Evolutionary conservation across 148 eudicot species (phyloP).

Genomic region (Selenicereus undatus): DNA sequence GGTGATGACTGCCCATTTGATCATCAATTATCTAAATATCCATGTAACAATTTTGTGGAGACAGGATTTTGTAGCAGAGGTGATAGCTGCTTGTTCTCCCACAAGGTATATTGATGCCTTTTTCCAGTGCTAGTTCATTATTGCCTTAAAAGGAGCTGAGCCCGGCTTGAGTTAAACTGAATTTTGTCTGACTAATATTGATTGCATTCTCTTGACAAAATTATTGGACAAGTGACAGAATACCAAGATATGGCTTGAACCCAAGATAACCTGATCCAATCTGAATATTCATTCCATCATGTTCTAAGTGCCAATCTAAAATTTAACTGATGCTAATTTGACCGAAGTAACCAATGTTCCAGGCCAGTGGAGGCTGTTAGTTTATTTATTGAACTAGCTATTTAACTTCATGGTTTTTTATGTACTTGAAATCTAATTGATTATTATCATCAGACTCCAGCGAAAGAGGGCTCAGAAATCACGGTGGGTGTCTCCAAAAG

Average conservation of each 20-base stretch:
- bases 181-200: too few relatives aligned
- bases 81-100: slow-evolving; percentile 67
- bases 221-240: not conserved
- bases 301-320: not conserved
- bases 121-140: not conserved
- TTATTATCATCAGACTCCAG: slow-evolving; percentile 30
- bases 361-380: not conserved
- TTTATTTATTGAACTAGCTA: too few relatives aligned
- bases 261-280: too few relatives aligned
- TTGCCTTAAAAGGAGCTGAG: not conserved
- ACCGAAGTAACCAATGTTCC: not conserved
- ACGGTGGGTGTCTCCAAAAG: slow-evolving; percentile 20
- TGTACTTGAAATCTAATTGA: not conserved
- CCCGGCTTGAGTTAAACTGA: not conserved
- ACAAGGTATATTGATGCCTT: slow-evolving; percentile 49
- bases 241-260: too few relatives aligned
- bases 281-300: too few relatives aligned
- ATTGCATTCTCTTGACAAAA: not conserved
- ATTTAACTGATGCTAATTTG: not conserved
- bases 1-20: slow-evolving; percentile 93
- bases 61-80: slow-evolving; percentile 78
- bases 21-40: slow-evolving; percentile 90
- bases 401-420: not conserved
- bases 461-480: slow-evolving; percentile 26
- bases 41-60: slow-evolving; percentile 53